These are phyloP conservation scores for Pseudevernia furfuracea DNA, from an alignment of 495 filamentous ascomycete species.

Conservation along the genomic window DNA sequence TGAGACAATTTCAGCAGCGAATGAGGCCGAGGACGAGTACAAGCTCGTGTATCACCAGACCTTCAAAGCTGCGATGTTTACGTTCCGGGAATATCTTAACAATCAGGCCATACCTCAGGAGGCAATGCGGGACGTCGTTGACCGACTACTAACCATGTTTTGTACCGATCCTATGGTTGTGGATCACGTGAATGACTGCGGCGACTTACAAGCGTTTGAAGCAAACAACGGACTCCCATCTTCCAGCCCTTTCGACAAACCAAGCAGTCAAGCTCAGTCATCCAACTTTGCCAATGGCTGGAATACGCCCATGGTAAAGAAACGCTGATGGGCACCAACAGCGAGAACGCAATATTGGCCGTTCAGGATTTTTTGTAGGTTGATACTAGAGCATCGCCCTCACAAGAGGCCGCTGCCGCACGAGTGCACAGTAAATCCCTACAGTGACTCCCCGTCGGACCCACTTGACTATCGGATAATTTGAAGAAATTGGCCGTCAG, in stretches of 20 bases:
- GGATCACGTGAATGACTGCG: background rate
- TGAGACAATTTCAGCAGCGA: slow-evolving; percentile 9
- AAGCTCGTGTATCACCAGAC: slow-evolving; percentile 60
- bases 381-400: no score
- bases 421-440: no score
- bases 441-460: no score
- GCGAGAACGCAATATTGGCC: background rate
- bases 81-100: slow-evolving; percentile 44
- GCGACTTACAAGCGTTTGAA: background rate
- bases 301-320: background rate
- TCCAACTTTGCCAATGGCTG: background rate
- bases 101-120: slow-evolving; percentile 27
- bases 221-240: background rate
- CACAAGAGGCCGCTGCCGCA: no score
- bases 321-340: background rate
- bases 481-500: no score
- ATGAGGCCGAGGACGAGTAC: slow-evolving; percentile 50
- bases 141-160: slow-evolving; percentile 37
- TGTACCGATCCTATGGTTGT: slow-evolving; percentile 32
- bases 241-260: slow-evolving; percentile 1
- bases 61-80: slow-evolving; percentile 53
- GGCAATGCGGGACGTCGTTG: slow-evolving; percentile 35
- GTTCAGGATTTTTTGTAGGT: no score
- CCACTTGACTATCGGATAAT: no score
- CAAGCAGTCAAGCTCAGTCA: background rate